These are phyloP conservation scores for Avicennia marina DNA, from an alignment of 257 asterid species.

Conservation along the genomic window DNA sequence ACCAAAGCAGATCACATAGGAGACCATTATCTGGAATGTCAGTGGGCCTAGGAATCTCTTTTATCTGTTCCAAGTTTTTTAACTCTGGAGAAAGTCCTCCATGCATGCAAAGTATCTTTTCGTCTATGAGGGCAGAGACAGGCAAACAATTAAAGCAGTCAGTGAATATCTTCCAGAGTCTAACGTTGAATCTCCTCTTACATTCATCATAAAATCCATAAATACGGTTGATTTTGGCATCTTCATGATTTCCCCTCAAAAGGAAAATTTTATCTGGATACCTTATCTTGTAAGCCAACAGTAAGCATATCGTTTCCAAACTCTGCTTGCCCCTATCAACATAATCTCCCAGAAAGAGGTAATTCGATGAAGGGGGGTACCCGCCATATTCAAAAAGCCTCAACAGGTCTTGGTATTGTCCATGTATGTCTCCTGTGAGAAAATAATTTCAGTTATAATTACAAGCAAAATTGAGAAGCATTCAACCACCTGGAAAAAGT, in stretches of 20 bases:
- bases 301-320: constrained; percentile 76
- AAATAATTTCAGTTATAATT: neutral
- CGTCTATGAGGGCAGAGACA: constrained; percentile 69
- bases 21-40: constrained; percentile 69
- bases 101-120: constrained; percentile 74
- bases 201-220: constrained; percentile 83
- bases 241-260: constrained; percentile 81
- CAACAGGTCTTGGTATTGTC: constrained; percentile 73
- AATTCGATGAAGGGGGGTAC: constrained; percentile 60
- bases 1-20: constrained; percentile 70
- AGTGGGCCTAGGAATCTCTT: constrained; percentile 50
- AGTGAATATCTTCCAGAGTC: constrained; percentile 77
- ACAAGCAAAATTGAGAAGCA: constrained; percentile 1
- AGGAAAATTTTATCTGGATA: constrained; percentile 62
- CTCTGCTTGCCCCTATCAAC: constrained; percentile 87
- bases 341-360: constrained; percentile 79
- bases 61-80: constrained; percentile 45
- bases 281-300: constrained; percentile 66
- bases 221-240: constrained; percentile 73
- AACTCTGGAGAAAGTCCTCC: constrained; percentile 78
- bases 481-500: no score
- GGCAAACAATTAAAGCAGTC: constrained; percentile 78
- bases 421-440: constrained; percentile 73
- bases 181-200: constrained; percentile 70
- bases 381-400: constrained; percentile 77